Base-by-base conservation (phyloP, 495 filamentous ascomycete species). In the Penicillium lividum region DNA sequence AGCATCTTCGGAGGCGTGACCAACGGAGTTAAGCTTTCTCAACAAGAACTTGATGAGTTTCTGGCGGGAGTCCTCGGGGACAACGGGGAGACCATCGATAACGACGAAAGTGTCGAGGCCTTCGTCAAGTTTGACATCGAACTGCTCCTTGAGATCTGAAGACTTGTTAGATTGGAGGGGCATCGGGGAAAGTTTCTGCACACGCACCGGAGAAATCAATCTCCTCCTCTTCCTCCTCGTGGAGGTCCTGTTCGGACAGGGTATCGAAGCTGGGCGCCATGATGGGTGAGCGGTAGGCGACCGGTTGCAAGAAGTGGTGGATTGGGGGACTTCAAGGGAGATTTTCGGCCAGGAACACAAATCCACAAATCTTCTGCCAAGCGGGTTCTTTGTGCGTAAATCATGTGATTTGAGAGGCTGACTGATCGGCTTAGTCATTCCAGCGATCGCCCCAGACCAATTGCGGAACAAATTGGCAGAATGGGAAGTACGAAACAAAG, bases 31-130 rank as follows among this genome's bases (percentile, higher is more conserved):
- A 61, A 98, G 80, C 81, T 94, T 96, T 78, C 91, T 90, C 71
- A 94, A 78, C 72, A 98, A 77, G 75, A 96, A 97, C 73, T 97
- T 97, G 64, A 95, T 80, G 53, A 98, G 86, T 76, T 96, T 97
- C 29, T 90, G 84, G 70, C 89, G 89, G 77, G 84, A 90, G 30
- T 90, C 92, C 68, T 90, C 89, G 54, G 82, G 73, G 47, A 98
- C 94, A 49, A 86, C 76, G 55, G 94, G 94, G 34, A 97, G 84
- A 61, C 94, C 94, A 75, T 98, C 94, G 72, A 97, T 82, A 51
- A 97, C 91, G 56, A 98, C 86, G 65, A 98, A 98, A 60, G 90
- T 87, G 69, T 98, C 94, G 67, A 97, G 85, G 53, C 94, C 93
- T 72, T 97, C 90, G 71, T 98, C 93, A 51, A 97, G 81, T 65